Conservation (phyloP, 1,284 basidiomycete genomes). For the Papiliotrema nemorosa region DNA sequence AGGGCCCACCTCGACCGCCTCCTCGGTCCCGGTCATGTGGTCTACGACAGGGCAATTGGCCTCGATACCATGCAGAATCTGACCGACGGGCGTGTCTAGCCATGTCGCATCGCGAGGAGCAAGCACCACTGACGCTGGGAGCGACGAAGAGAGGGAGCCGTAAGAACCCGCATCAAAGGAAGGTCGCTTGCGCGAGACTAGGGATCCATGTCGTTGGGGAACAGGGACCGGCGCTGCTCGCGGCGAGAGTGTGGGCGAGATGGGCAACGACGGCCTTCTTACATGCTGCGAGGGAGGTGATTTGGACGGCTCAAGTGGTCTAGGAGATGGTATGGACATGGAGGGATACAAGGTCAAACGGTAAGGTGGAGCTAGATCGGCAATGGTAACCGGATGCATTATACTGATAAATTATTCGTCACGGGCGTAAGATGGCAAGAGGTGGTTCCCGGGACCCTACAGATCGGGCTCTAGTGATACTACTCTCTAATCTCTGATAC, state of each 20-base stretch:
- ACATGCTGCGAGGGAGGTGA: background rate
- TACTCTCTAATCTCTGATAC: too few relatives aligned
- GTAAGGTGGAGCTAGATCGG: too few relatives aligned
- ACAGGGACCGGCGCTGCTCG: slow-evolving; percentile 20
- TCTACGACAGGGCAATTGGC: slow-evolving; percentile 4
- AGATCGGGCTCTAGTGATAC: too few relatives aligned
- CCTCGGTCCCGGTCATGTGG: slow-evolving; percentile 27
- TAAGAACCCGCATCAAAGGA: slow-evolving; percentile 13
- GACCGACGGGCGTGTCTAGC: slow-evolving; percentile 18
- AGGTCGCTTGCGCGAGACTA: slow-evolving; percentile 5
- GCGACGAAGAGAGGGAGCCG: slow-evolving; percentile 11
- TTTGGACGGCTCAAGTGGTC: background rate
- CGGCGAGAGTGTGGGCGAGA: slow-evolving; percentile 14
- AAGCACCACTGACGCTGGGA: slow-evolving; percentile 3
- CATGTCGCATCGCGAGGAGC: slow-evolving; percentile 14
- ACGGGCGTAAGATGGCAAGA: too few relatives aligned
- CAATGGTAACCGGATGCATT: too few relatives aligned
- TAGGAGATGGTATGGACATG: background rate
- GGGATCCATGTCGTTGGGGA: slow-evolving; percentile 24
- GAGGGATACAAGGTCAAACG: background rate
- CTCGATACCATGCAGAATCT: slow-evolving; percentile 5
- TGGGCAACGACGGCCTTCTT: slow-evolving; percentile 6
- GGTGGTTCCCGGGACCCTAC: too few relatives aligned
- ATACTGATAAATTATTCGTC: too few relatives aligned
- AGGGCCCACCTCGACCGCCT: slow-evolving; percentile 33